Evolutionary conservation across 371 early-diverging fungal genomes (phyloP).

Genomic region (Funneliformis caledonium): DNA sequence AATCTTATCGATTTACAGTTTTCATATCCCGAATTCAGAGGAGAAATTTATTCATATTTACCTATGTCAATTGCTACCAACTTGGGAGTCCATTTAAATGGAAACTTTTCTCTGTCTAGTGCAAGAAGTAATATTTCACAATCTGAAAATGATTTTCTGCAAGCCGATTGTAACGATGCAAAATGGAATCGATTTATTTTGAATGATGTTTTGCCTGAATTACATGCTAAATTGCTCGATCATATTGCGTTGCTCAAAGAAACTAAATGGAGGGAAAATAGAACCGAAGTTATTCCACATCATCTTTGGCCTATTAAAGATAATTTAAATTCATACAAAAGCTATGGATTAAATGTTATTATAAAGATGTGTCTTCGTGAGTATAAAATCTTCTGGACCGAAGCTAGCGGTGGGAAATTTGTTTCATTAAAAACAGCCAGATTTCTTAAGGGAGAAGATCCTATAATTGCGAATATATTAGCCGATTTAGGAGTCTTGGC

Average conservation of each 20-base stretch:
- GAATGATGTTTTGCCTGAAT: conserved; percentile 11
- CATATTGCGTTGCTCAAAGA: background rate
- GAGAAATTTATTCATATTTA: background rate
- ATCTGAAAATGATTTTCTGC: background rate
- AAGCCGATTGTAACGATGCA: background rate
- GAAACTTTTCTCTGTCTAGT: background rate
- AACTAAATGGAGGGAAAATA: background rate
- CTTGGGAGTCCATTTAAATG: background rate
- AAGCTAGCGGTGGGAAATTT: conserved; percentile 7
- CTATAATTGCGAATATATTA: background rate
- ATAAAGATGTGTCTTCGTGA: background rate
- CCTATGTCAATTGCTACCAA: background rate
- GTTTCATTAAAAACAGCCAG: background rate
- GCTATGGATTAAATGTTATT: background rate
- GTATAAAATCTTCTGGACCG: conserved; percentile 1
- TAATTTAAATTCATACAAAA: background rate
- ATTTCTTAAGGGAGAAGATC: background rate
- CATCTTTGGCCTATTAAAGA: background rate
- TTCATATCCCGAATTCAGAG: background rate
- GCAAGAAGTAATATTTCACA: background rate
- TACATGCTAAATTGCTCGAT: conserved; percentile 28
- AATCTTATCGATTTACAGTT: background rate
- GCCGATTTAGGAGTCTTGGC: background rate
- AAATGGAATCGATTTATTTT: conserved; percentile 29
- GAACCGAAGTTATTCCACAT: background rate